Evolutionary conservation across 2,329 filamentous ascomycete species (phyloP), one percentile per base, ranked within the genome.

Genomic region (Fusarium nematophilum): DNA sequence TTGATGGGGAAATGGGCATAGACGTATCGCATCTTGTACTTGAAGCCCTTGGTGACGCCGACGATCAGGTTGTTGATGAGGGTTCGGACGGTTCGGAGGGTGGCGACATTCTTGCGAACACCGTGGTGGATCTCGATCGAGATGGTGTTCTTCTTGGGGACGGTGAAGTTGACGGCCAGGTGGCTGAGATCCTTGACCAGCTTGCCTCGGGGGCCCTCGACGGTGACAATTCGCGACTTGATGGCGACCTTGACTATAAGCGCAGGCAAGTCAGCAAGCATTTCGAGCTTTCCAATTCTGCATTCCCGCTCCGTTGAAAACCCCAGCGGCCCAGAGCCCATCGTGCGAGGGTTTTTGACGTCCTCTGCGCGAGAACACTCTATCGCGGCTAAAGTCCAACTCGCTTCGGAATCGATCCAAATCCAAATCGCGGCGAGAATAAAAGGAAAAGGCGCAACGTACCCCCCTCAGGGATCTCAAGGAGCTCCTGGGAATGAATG

Each of bases 21-120:
- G 83, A 99, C 95, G 86, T 99, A 99, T 77, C 96, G 92, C 94
- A 99, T 98, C 92, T 99, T 99, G 91, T 99, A 99, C 86, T 96
- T 96, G 92, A 90, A 99, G 73, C 95, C 95, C 87, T 94, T 96
- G 80, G 95, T 99, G 71, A 99, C 95, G 81, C 95, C 95, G 75
- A 93, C 89, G 82, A 99, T 91, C 84, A 99, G 81, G 90, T 99
- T 99, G 88, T 96, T 92, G 87, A 99, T 96, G 83, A 98, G 82
- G 70, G 94, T 94, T 78, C 93, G 92, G 84, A 99, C 95, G 76
- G 95, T 99, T 76, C 95, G 93, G 82, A 99, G 93, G 72, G 94
- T 92, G 77, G 95, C 95, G 78, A 99, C 91, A 80, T 92, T 94
- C 90, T 99, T 99, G 84, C 95, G 92, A 78, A 86, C 87, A 79